A percentile compares a stretch with the other conserved stretches of the same genome.
phyloP scores from a whole-genome alignment of 257 asterid genomes.

The Fraxinus pennsylvanica region DNA sequence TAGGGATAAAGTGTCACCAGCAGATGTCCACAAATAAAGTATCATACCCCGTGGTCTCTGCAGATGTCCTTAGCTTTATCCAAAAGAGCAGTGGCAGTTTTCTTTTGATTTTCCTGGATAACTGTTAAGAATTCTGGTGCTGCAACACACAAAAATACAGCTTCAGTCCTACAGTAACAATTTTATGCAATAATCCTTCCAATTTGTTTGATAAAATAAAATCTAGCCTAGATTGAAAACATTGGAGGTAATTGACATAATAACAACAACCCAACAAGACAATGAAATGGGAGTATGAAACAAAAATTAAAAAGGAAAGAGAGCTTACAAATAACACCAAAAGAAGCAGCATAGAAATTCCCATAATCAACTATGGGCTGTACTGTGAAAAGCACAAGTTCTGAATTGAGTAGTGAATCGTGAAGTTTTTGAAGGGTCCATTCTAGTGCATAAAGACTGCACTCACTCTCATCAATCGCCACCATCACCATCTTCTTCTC shows the following conservation, averaged over 20 bases:
- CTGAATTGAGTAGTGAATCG: slow-evolving; percentile 31
- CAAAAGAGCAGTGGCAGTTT: slow-evolving; percentile 41
- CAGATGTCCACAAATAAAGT: neutral
- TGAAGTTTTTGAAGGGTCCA: slow-evolving; percentile 53
- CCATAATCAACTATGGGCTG: slow-evolving; percentile 44
- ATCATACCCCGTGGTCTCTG: slow-evolving; percentile 44
- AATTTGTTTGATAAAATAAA: neutral
- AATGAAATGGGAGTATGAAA: neutral
- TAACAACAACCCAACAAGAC: neutral
- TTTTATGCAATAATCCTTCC: neutral
- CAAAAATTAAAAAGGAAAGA: neutral
- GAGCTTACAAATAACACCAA: slow-evolving; percentile 58
- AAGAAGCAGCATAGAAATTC: slow-evolving; percentile 51
- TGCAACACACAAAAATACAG: slow-evolving; percentile 25
- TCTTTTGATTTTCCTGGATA: slow-evolving; percentile 44
- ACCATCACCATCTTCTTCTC: slow-evolving; percentile 66
- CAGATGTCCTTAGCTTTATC: slow-evolving; percentile 54
- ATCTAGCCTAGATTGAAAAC: neutral
- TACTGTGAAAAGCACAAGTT: slow-evolving; percentile 49
- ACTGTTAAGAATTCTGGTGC: slow-evolving; percentile 42
- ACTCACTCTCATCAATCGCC: slow-evolving; percentile 65
- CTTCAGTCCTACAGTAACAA: neutral
- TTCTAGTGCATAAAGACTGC: slow-evolving; percentile 55
- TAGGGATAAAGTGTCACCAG: neutral
- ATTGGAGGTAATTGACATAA: neutral